These are phyloP conservation scores for Telfairia occidentalis DNA, from an alignment of 331 rosid genomes.

Conservation along the genomic window DNA sequence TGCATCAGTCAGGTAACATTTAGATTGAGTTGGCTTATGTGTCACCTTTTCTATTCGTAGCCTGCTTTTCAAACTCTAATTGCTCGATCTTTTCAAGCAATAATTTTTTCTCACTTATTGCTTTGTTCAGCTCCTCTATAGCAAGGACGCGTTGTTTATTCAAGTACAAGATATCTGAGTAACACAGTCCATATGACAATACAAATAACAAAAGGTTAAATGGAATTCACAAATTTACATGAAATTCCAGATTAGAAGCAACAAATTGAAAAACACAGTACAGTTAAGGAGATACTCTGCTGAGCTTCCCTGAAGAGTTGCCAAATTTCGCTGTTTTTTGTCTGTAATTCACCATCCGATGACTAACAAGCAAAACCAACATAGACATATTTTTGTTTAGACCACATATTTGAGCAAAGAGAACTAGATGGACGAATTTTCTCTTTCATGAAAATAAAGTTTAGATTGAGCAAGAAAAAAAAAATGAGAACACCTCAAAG, in stretches of 20 bases:
- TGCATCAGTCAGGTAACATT: not conserved
- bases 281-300: slow-evolving; percentile 42
- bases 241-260: not conserved
- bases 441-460: too few species aligned
- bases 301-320: slow-evolving; percentile 69
- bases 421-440: too few species aligned
- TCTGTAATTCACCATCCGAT: slow-evolving; percentile 20
- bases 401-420: too few species aligned
- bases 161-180: slow-evolving; percentile 55
- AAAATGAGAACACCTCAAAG: too few species aligned
- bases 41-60: slow-evolving; percentile 34
- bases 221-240: not conserved
- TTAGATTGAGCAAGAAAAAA: too few species aligned
- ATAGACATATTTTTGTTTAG: too few species aligned
- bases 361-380: slow-evolving; percentile 2
- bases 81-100: slow-evolving; percentile 39
- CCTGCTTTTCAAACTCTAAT: slow-evolving; percentile 44
- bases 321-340: slow-evolving; percentile 42
- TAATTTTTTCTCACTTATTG: slow-evolving; percentile 38
- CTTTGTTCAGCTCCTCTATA: slow-evolving; percentile 43
- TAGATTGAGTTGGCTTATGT: not conserved
- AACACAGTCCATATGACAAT: not conserved
- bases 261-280: not conserved
- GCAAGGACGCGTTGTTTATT: slow-evolving; percentile 57
- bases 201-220: not conserved